Percentiles rank a stretch among this genome's conserved stretches.
Conservation (phyloP, 768 basidiomycete genomes). For the Rhodotorula babjevae region DNA sequence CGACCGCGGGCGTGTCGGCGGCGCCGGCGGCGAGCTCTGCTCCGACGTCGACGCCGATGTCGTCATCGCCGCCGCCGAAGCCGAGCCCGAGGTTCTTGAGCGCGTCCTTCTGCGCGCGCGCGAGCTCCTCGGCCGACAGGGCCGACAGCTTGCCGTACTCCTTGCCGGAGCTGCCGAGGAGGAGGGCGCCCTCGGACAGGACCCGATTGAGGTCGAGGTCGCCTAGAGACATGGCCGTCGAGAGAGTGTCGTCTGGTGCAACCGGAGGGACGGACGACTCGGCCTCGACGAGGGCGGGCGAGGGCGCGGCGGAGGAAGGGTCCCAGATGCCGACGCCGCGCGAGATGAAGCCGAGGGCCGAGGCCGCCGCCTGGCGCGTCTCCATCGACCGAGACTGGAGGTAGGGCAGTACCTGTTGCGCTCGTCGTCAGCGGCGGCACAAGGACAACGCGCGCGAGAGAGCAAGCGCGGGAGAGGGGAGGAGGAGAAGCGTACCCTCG, state of each 20-base stretch:
- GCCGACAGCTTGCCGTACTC: conserved; percentile 57
- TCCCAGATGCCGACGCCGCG: conserved; percentile 74
- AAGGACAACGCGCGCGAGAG: neutral
- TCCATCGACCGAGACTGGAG: conserved; percentile 89
- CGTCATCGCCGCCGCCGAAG: conserved; percentile 34
- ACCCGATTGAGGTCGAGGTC: conserved; percentile 71
- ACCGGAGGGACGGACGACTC: neutral
- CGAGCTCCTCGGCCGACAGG: conserved; percentile 60
- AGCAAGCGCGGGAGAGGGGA: too few relatives aligned
- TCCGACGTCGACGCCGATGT: conserved; percentile 34
- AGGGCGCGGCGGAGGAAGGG: conserved; percentile 39
- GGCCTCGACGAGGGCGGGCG: neutral
- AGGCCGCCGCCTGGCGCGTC: conserved; percentile 80
- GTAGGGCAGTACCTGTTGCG: conserved; percentile 72
- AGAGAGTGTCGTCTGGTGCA: conserved; percentile 39
- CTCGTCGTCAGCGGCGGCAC: neutral
- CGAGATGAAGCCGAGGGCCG: conserved; percentile 81
- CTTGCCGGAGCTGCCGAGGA: conserved; percentile 88
- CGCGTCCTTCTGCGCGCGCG: conserved; percentile 79
- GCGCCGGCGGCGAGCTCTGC: conserved; percentile 30
- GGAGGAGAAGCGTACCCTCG: conserved; percentile 58
- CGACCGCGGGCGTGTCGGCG: neutral
- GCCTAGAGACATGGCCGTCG: conserved; percentile 59
- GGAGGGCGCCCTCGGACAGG: conserved; percentile 67
- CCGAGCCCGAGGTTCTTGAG: conserved; percentile 78